These are phyloP conservation scores for Aspergillus ruber DNA, from an alignment of 2,329 filamentous ascomycete species.

Conservation along the genomic window DNA sequence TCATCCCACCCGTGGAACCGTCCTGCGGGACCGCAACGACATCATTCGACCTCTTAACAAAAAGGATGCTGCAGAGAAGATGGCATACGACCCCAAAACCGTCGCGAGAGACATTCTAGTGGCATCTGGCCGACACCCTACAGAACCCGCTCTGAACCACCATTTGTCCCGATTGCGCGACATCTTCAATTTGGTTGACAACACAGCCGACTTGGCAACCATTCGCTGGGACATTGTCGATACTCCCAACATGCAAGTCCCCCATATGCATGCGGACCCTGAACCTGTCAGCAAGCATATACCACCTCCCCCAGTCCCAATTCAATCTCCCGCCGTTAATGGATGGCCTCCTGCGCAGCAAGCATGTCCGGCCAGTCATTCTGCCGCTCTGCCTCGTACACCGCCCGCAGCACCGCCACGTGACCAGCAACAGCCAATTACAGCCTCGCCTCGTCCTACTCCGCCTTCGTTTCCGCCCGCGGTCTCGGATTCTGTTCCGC, in stretches of 20 bases:
- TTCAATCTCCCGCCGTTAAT: neutral
- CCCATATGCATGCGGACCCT: neutral
- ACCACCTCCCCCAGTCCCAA: neutral
- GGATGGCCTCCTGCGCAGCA: neutral
- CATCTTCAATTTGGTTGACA: conserved; percentile 38
- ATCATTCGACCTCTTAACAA: conserved; percentile 41
- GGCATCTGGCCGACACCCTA: conserved; percentile 55
- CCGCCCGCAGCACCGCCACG: conserved; percentile 9
- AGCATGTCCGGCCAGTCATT: neutral
- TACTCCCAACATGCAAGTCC: neutral
- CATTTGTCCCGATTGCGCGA: conserved; percentile 48
- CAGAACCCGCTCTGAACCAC: conserved; percentile 52
- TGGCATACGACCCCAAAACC: conserved; percentile 53
- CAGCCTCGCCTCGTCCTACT: neutral
- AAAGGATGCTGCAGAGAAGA: conserved; percentile 36
- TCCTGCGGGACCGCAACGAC: conserved; percentile 25
- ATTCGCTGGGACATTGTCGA: conserved; percentile 59
- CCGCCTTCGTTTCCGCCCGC: neutral
- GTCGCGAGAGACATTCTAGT: conserved; percentile 60
- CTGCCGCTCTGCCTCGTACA: conserved; percentile 6
- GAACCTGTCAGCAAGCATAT: neutral
- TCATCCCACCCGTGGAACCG: conserved; percentile 7
- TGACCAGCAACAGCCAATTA: conserved; percentile 5
- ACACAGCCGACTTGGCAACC: conserved; percentile 49
- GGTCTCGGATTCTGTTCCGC: neutral